These are phyloP conservation scores for Houttuynia cordata DNA, from an alignment of 164 flowering plant species.

Conservation along the genomic window DNA sequence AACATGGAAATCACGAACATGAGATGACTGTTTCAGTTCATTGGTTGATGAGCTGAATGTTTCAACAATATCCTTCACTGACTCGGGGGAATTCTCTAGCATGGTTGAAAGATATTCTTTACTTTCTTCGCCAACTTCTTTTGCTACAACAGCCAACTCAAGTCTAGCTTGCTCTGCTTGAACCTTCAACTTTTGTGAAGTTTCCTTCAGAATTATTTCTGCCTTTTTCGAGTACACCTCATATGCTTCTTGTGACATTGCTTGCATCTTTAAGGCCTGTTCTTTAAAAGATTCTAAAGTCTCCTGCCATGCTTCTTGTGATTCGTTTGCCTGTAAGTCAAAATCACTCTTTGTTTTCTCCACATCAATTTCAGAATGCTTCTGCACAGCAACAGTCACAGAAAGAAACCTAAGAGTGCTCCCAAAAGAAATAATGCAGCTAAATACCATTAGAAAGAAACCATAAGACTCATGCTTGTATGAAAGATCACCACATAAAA, in stretches of 20 bases:
- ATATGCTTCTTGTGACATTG: slow-evolving; percentile 73
- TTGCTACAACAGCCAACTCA: slow-evolving; percentile 45
- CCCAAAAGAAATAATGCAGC: neutral
- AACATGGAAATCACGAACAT: slow-evolving; percentile 58
- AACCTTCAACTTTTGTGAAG: slow-evolving; percentile 54
- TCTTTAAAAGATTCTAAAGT: slow-evolving; percentile 60
- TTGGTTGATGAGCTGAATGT: slow-evolving; percentile 38
- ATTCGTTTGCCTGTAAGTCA: slow-evolving; percentile 27
- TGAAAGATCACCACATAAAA: no score
- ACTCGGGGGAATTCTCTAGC: slow-evolving; percentile 59
- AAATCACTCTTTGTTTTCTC: slow-evolving; percentile 32
- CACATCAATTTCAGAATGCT: slow-evolving; percentile 48
- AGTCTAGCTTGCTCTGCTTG: slow-evolving; percentile 68
- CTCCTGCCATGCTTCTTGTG: slow-evolving; percentile 66
- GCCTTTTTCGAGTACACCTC: slow-evolving; percentile 61
- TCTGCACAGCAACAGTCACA: slow-evolving; percentile 13
- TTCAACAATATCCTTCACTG: slow-evolving; percentile 73
- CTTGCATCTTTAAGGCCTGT: slow-evolving; percentile 68
- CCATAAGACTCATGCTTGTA: neutral
- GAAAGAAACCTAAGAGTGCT: neutral
- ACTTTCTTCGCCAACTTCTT: slow-evolving; percentile 54
- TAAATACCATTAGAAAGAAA: neutral
- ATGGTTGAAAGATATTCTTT: slow-evolving; percentile 52
- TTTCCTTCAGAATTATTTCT: slow-evolving; percentile 38
- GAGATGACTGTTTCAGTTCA: slow-evolving; percentile 41